These are phyloP conservation scores for Solanum hybrid DNA, from an alignment of 305 asterid genomes.

Conservation along the genomic window DNA sequence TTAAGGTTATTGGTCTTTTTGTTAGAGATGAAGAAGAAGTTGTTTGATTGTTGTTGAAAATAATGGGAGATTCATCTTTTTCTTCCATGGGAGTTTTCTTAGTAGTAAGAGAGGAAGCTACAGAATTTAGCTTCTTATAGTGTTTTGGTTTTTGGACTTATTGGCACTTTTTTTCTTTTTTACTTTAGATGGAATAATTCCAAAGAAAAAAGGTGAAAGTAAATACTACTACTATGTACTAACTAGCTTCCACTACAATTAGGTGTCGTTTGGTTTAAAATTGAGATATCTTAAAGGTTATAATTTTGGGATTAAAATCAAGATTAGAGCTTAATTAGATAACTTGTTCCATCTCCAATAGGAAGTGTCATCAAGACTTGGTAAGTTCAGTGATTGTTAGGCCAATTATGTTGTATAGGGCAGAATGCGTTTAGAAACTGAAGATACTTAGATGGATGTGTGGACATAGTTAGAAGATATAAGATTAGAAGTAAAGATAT, in stretches of 20 bases:
- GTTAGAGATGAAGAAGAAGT: not conserved
- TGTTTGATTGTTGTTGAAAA: not conserved
- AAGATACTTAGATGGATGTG: not conserved
- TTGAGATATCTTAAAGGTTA: not conserved
- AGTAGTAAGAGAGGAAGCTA: not conserved
- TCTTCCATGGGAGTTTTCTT: not conserved
- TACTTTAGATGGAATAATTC: not conserved
- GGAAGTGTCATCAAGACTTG: not conserved
- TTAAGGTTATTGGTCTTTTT: not conserved
- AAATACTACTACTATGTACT: not conserved
- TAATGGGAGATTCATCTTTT: not conserved
- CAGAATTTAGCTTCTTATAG: not conserved
- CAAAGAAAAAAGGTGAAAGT: not conserved
- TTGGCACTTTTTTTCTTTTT: not conserved
- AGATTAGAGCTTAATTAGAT: not conserved
- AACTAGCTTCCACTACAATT: not conserved
- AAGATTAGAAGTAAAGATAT: not conserved
- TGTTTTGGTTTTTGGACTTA: not conserved
- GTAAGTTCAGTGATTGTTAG: not conserved
- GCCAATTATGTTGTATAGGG: not conserved
- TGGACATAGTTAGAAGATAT: not conserved
- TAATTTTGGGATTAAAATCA: not conserved
- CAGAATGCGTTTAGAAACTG: not conserved
- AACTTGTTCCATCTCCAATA: not conserved
- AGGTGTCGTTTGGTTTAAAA: not conserved